Percentiles rank a stretch among this genome's conserved stretches.
These are phyloP conservation scores for Eurotiales sp. DNA, from an alignment of 2,329 filamentous ascomycete species.

Conservation along the genomic window DNA sequence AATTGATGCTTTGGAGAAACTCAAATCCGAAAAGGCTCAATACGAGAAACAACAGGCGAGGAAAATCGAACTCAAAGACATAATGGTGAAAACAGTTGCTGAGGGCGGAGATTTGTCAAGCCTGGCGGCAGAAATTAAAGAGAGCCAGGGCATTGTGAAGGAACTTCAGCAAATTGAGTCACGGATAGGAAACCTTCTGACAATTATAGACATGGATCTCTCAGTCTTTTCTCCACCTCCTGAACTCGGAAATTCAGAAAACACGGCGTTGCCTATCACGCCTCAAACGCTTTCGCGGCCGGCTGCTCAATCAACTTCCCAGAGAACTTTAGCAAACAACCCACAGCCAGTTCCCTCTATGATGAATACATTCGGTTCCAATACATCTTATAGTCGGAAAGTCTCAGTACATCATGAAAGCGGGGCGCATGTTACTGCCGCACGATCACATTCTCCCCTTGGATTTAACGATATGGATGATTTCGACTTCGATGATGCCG, in stretches of 20 bases:
- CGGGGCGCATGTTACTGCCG: background rate
- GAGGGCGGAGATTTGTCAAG: conserved; percentile 30
- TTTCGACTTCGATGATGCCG: conserved; percentile 25
- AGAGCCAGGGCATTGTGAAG: conserved; percentile 30
- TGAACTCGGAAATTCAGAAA: background rate
- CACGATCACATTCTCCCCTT: background rate
- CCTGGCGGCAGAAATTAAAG: conserved; percentile 30
- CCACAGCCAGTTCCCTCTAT: conserved; percentile 1
- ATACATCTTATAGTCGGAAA: conserved; percentile 1
- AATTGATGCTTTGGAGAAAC: conserved; percentile 34
- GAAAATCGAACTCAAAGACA: conserved; percentile 32
- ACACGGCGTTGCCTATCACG: conserved; percentile 14
- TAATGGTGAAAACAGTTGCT: conserved; percentile 33
- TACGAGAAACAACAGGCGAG: conserved; percentile 27
- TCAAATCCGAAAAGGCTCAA: conserved; percentile 27
- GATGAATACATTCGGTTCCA: background rate
- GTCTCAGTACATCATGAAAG: background rate
- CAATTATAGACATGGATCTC: conserved; percentile 26
- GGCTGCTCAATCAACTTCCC: background rate
- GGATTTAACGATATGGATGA: conserved; percentile 8
- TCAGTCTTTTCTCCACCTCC: conserved; percentile 1
- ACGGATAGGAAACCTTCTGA: conserved; percentile 32
- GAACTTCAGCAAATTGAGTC: conserved; percentile 33
- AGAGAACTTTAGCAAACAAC: conserved; percentile 1
- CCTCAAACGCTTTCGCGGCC: conserved; percentile 17